Percentiles rank a stretch among this genome's conserved stretches.
Evolutionary conservation across 352 stramenopile genomes (phyloP).

Genomic region (Phytophthora cryptogea): DNA sequence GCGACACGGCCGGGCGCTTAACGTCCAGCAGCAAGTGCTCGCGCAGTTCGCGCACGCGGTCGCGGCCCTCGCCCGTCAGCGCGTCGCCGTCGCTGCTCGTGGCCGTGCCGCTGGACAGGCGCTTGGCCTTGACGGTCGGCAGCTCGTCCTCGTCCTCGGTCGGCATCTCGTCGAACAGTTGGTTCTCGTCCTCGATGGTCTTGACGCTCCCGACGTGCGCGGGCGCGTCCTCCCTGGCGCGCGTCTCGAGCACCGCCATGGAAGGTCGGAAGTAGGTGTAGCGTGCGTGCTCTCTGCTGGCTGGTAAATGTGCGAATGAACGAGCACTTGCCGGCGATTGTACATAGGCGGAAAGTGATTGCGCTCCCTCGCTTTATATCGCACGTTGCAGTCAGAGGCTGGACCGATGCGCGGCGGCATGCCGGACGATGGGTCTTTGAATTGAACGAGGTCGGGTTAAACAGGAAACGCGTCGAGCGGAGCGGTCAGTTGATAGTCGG

Average conservation of each 20-base stretch:
- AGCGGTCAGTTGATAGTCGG: neutral
- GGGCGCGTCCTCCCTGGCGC: conserved; percentile 14
- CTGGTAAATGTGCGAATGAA: conserved; percentile 28
- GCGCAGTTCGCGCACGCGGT: conserved; percentile 17
- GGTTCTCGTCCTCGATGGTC: conserved; percentile 33
- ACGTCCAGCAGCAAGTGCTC: conserved; percentile 20
- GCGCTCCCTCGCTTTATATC: conserved; percentile 4
- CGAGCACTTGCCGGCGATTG: neutral
- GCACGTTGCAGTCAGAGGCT: conserved; percentile 1
- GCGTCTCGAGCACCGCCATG: conserved; percentile 26
- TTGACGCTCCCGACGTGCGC: conserved; percentile 23
- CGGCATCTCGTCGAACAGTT: conserved; percentile 19
- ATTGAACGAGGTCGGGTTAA: neutral
- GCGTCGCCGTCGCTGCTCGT: conserved; percentile 30
- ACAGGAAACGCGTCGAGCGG: neutral
- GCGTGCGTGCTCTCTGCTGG: neutral
- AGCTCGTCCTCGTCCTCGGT: conserved; percentile 11
- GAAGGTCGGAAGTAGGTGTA: neutral
- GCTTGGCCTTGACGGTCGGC: conserved; percentile 21
- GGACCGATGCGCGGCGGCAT: neutral
- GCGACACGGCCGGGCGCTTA: conserved; percentile 6
- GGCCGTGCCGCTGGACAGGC: conserved; percentile 27
- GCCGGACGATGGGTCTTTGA: neutral
- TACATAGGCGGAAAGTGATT: neutral
- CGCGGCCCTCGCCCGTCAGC: conserved; percentile 17